Conservation (phyloP, 2,329 filamentous ascomycete genomes). For the Aspergillus nomiae region DNA sequence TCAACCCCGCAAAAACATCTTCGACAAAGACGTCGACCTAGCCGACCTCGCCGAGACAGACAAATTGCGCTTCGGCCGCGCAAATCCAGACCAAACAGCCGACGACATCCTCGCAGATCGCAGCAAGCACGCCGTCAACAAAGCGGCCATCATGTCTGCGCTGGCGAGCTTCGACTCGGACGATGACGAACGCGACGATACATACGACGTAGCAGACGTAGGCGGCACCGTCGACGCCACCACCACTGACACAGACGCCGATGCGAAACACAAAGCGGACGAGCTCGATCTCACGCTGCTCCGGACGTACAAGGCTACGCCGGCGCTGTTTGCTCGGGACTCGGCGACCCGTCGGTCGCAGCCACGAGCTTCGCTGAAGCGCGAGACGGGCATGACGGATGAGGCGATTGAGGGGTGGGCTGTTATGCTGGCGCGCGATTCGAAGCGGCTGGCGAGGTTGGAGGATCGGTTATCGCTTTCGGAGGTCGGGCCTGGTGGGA, state of each 20-base stretch:
- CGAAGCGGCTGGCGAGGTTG: slow-evolving; percentile 66
- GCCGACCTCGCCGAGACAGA: slow-evolving; percentile 72
- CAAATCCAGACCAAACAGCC: slow-evolving; percentile 62
- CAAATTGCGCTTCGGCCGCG: slow-evolving; percentile 77
- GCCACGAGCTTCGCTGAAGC: slow-evolving; percentile 65
- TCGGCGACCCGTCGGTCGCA: slow-evolving; percentile 67
- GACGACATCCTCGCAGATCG: slow-evolving; percentile 71
- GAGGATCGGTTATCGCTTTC: slow-evolving; percentile 71
- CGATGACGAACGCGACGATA: slow-evolving; percentile 95
- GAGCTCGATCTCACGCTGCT: slow-evolving; percentile 71
- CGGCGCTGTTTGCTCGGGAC: slow-evolving; percentile 71
- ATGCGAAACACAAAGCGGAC: slow-evolving; percentile 49
- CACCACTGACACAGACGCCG: slow-evolving; percentile 46
- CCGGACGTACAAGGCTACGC: slow-evolving; percentile 66
- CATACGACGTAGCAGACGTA: slow-evolving; percentile 89
- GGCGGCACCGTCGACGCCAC: slow-evolving; percentile 78
- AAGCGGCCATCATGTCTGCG: slow-evolving; percentile 84
- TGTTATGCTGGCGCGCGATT: slow-evolving; percentile 77
- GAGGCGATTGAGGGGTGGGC: slow-evolving; percentile 95
- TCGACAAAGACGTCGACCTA: slow-evolving; percentile 74
- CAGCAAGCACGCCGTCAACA: slow-evolving; percentile 64
- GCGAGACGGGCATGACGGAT: slow-evolving; percentile 85
- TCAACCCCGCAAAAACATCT: slow-evolving; percentile 66
- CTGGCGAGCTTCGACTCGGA: slow-evolving; percentile 88
- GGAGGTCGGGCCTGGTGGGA: slow-evolving; percentile 50